Percentiles rank a stretch among this genome's conserved stretches.
Evolutionary conservation across 305 asterid genomes (phyloP).

Genomic region (Stenogyne calaminthoides): DNA sequence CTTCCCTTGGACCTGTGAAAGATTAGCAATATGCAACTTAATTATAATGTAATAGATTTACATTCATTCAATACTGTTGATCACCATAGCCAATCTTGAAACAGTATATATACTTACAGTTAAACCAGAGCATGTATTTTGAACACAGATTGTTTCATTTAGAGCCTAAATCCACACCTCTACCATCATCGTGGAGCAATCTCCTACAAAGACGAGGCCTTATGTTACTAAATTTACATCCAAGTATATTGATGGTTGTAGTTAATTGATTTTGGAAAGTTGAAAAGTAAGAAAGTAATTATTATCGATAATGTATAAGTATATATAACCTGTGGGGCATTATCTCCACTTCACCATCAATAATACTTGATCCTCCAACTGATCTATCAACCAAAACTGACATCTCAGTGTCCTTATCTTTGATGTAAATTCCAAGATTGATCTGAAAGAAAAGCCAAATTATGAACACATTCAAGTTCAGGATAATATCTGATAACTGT

Average conservation of each 20-base stretch:
- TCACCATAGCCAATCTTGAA: background rate
- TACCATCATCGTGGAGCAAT: conserved; percentile 79
- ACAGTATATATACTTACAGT: conserved; percentile 54
- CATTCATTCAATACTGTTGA: background rate
- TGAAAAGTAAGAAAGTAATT: background rate
- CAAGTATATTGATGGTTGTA: background rate
- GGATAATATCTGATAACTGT: background rate
- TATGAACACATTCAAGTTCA: background rate
- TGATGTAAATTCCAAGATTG: conserved; percentile 86
- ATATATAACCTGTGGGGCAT: conserved; percentile 82
- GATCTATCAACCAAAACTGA: conserved; percentile 96
- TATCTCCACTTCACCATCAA: conserved; percentile 88
- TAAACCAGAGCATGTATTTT: conserved; percentile 63
- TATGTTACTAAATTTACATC: conserved; percentile 20
- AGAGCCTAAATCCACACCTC: conserved; percentile 94
- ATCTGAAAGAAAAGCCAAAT: conserved; percentile 51
- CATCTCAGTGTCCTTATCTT: conserved; percentile 71
- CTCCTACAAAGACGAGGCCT: conserved; percentile 66
- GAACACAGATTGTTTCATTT: conserved; percentile 77
- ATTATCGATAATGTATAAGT: background rate
- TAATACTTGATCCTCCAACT: conserved; percentile 89
- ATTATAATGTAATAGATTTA: background rate
- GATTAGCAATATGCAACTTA: conserved; percentile 1
- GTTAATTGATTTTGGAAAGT: background rate
- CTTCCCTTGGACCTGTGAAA: conserved; percentile 78